These are phyloP conservation scores for Pseudogymnoascus sp. DNA, from an alignment of 2,329 filamentous ascomycete species.

Conservation along the genomic window DNA sequence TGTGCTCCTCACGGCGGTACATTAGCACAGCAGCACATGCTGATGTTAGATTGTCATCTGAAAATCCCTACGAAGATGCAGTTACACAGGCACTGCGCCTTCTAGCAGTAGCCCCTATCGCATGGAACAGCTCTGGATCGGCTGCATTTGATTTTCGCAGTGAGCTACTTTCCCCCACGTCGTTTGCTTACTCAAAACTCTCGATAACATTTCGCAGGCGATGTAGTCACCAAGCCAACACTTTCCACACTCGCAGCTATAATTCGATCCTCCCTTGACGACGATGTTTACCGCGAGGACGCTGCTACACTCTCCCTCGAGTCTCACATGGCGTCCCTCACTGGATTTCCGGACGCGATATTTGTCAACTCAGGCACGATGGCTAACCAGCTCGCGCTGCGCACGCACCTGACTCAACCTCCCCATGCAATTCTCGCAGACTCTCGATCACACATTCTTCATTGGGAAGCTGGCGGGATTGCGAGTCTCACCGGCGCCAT, in stretches of 20 bases:
- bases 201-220: constrained; percentile 37
- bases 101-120: constrained; percentile 12
- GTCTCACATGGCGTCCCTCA: constrained; percentile 61
- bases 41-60: not conserved
- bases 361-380: constrained; percentile 88
- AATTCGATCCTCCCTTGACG: constrained; percentile 63
- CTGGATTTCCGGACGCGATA: constrained; percentile 68
- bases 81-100: not conserved
- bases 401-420: constrained; percentile 69
- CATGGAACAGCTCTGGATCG: constrained; percentile 27
- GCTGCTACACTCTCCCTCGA: constrained; percentile 71
- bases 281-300: constrained; percentile 81
- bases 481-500: constrained; percentile 65
- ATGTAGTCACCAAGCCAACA: constrained; percentile 70
- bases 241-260: constrained; percentile 76
- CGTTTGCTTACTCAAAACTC: no score
- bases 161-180: constrained; percentile 12
- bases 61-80: not conserved
- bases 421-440: constrained; percentile 78
- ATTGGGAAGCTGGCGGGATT: constrained; percentile 59
- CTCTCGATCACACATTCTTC: constrained; percentile 67
- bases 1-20: not conserved
- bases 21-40: not conserved
- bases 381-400: constrained; percentile 83
- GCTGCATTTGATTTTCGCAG: constrained; percentile 31